Conservation (phyloP, 2,329 filamentous ascomycete genomes). For the Dactylellina drechsleri region DNA sequence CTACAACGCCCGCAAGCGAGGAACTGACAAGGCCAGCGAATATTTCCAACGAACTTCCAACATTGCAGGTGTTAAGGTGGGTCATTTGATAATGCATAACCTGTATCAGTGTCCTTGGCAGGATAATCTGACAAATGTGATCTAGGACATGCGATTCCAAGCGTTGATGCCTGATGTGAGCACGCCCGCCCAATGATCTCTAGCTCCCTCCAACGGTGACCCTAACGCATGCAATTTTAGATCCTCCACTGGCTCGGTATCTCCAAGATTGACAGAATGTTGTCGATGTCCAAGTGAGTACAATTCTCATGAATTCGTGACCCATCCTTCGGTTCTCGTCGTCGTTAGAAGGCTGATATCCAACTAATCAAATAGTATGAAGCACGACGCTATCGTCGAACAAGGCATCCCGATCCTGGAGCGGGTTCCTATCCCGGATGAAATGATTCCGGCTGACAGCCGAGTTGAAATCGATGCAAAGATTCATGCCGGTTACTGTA, state of each 20-base stretch:
- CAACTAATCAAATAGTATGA: conserved; percentile 71
- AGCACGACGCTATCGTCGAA: conserved; percentile 86
- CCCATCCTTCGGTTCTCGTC: neutral
- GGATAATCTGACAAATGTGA: conserved; percentile 52
- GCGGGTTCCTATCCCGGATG: conserved; percentile 88
- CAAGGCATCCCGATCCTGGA: conserved; percentile 90
- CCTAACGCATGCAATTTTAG: conserved; percentile 45
- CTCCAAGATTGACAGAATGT: conserved; percentile 98
- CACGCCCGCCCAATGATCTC: neutral
- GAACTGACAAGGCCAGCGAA: conserved; percentile 81
- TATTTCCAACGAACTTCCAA: conserved; percentile 95
- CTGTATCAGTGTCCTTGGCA: conserved; percentile 5
- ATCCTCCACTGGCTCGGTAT: conserved; percentile 98
- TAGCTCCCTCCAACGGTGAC: neutral
- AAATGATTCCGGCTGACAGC: conserved; percentile 92
- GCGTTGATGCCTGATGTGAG: conserved; percentile 87
- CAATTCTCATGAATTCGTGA: conserved; percentile 15
- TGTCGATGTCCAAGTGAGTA: conserved; percentile 89
- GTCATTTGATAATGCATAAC: conserved; percentile 17
- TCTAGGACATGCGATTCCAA: conserved; percentile 87
- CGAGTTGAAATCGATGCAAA: conserved; percentile 99
- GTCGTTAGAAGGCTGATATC: conserved; percentile 13
- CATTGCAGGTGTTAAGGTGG: conserved; percentile 90
- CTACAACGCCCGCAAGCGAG: conserved; percentile 83
- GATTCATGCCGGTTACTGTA: conserved; percentile 82